Conservation (phyloP, 805 yeast species). For the Blastobotrys muscicola region DNA sequence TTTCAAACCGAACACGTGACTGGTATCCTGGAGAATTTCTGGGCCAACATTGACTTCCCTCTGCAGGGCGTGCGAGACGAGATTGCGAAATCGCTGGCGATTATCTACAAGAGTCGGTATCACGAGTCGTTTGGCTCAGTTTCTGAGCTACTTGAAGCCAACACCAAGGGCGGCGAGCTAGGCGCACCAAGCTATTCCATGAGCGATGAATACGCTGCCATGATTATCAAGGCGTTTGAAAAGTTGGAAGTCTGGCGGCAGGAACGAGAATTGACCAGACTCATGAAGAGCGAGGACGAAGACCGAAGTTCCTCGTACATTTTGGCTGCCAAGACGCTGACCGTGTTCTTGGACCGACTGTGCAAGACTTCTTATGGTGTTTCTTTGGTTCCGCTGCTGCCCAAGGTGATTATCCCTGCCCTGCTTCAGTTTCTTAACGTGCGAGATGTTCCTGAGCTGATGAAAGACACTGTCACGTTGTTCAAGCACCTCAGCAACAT, state of each 20-base stretch:
- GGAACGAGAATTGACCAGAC: slow-evolving; percentile 6
- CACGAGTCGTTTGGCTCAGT: slow-evolving; percentile 35
- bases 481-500: slow-evolving; percentile 40
- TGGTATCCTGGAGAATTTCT: slow-evolving; percentile 32
- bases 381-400: slow-evolving; percentile 43
- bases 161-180: slow-evolving; percentile 26
- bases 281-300: background rate
- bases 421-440: slow-evolving; percentile 52
- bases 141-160: slow-evolving; percentile 32
- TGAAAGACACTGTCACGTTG: slow-evolving; percentile 35
- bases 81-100: slow-evolving; percentile 51
- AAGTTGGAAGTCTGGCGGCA: slow-evolving; percentile 35
- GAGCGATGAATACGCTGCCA: slow-evolving; percentile 25
- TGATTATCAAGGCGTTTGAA: slow-evolving; percentile 36
- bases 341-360: slow-evolving; percentile 48
- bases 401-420: slow-evolving; percentile 54
- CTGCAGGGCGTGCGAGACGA: slow-evolving; percentile 65
- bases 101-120: slow-evolving; percentile 34
- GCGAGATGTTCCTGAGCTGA: slow-evolving; percentile 67
- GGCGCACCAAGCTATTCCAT: slow-evolving; percentile 30
- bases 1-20: slow-evolving; percentile 28
- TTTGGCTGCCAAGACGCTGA: slow-evolving; percentile 54
- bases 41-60: slow-evolving; percentile 47
- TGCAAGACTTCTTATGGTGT: slow-evolving; percentile 45
- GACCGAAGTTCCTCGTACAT: slow-evolving; percentile 44